These are phyloP conservation scores for Amanita jacksonii DNA, from an alignment of 768 basidiomycete genomes.

Conservation along the genomic window DNA sequence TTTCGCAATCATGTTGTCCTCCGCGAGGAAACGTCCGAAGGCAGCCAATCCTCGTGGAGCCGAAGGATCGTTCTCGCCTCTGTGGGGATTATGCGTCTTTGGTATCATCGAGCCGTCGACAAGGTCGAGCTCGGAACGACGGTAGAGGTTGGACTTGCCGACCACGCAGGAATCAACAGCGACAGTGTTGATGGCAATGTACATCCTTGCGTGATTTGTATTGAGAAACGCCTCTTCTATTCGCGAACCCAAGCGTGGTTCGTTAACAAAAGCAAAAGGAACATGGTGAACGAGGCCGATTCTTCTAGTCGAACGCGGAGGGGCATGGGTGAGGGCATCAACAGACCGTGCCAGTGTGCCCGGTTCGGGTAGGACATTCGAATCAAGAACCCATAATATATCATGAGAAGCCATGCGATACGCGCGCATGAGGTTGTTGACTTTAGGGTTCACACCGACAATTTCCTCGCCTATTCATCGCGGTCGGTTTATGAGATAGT, in stretches of 20 bases:
- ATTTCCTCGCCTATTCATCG: conserved; percentile 55
- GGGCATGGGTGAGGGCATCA: conserved; percentile 49
- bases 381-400: conserved; percentile 94
- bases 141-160: conserved; percentile 93
- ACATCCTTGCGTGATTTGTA: conserved; percentile 98
- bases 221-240: conserved; percentile 94
- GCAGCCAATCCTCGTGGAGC: conserved; percentile 52
- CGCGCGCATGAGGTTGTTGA: conserved; percentile 88
- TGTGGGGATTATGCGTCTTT: not conserved
- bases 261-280: conserved; percentile 74
- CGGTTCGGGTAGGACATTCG: conserved; percentile 75
- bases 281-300: conserved; percentile 93
- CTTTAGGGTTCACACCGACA: conserved; percentile 93
- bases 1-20: conserved; percentile 95
- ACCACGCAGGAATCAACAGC: conserved; percentile 93
- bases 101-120: conserved; percentile 61
- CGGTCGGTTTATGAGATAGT: conserved; percentile 4
- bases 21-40: conserved; percentile 86
- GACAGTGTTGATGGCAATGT: conserved; percentile 84
- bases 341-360: conserved; percentile 81
- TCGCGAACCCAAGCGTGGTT: conserved; percentile 63
- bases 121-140: conserved; percentile 77
- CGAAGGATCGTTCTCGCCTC: conserved; percentile 15
- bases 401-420: conserved; percentile 78
- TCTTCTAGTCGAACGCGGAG: conserved; percentile 29